Evolutionary conservation across 805 yeast genomes (phyloP).

Genomic region (Lipomyces spencermartinsiae): DNA sequence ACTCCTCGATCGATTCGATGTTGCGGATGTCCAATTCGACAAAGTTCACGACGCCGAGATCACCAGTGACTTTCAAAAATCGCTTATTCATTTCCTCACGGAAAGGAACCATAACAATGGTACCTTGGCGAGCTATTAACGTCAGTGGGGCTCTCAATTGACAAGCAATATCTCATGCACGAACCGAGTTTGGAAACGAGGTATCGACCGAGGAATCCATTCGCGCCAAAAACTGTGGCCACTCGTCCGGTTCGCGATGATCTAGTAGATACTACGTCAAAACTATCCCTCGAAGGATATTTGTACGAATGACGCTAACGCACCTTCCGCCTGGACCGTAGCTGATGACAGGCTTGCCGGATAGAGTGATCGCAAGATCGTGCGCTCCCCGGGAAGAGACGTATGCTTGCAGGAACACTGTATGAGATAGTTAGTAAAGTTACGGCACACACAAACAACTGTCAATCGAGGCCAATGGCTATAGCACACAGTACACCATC

Average conservation of each 20-base stretch:
- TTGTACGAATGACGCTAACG: neutral
- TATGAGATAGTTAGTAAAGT: neutral
- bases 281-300: neutral
- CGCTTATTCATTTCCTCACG: conserved; percentile 80
- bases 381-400: conserved; percentile 22
- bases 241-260: conserved; percentile 87
- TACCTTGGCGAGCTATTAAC: conserved; percentile 74
- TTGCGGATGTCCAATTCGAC: conserved; percentile 84
- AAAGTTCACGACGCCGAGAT: conserved; percentile 84
- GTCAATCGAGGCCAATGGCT: neutral
- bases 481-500: neutral
- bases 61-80: conserved; percentile 82
- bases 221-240: conserved; percentile 85
- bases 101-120: conserved; percentile 75
- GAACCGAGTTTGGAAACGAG: conserved; percentile 62
- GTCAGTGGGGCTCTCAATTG: neutral
- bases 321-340: conserved; percentile 73
- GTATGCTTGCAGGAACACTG: neutral
- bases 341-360: conserved; percentile 75
- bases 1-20: conserved; percentile 72
- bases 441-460: neutral
- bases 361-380: conserved; percentile 65
- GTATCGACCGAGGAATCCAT: conserved; percentile 79
- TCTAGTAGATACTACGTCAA: conserved; percentile 7
- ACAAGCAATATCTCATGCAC: neutral